Evolutionary conservation across 805 yeast genomes (phyloP), one percentile per base, ranked within the genome.

Genomic region (Lachancea waltii): DNA sequence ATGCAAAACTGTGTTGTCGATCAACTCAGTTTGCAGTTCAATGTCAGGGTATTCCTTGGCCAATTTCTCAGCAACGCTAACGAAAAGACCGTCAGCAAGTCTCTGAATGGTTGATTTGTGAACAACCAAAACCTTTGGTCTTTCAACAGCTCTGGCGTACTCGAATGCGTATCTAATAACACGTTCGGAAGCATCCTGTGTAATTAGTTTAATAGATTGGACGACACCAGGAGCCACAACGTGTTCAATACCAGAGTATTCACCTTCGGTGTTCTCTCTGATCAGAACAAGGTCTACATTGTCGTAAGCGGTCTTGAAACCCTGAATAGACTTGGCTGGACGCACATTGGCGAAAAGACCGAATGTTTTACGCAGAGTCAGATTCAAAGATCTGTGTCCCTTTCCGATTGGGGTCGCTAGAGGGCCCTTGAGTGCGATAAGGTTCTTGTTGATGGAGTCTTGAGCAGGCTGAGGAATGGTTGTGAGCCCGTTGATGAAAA

Each of bases 191-290:
- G 97, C 97, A 42, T 85, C 87, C 62, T 81, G 82, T 60, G 98
- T 92, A 73, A 92, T 92, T 66, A 92, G 77, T 72, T 92, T 92
- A 70, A 90, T 90, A 47, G 95, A 85, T 73, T 92, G 97, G 38
- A 92, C 97, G 40, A 92, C 97, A 62, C 98, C 98, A 49, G 97
- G 97, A 41, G 87, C 94, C 49, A 92, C 87, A 48, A 86, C 83
- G 73, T 92, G 98, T 75, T 92, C 98, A 55, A 92, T 89, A 70
- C 98, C 98, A n/a, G 97, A 89, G 73, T 90, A 90, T 71, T 90
- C 98, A 74, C 98, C 98, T 69, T 92, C 97, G 50, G 98, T 90
- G 79, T 92, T 92, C 73, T 92, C 98, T 77, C 98, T 87, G 65
- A 92, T 89, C 57, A 92, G 73, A 25, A 90, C 96, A 48, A 95